Percentiles rank a stretch among this genome's conserved stretches.
Evolutionary conservation across 1,284 basidiomycete species (phyloP).

Genomic region (Ceratobasidium sp.): DNA sequence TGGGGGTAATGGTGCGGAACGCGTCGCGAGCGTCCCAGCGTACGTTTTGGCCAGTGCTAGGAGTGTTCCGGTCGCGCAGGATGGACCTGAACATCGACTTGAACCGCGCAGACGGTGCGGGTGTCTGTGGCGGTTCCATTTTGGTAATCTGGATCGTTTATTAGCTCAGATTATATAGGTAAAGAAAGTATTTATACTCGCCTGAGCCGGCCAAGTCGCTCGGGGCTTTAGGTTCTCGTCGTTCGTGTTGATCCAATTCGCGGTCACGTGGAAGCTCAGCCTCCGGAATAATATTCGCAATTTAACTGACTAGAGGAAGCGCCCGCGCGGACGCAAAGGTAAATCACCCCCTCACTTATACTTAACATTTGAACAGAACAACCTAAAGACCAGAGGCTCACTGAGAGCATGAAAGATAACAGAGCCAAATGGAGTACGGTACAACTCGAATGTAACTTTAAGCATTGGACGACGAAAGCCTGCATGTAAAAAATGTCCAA

Average conservation of each 20-base stretch:
- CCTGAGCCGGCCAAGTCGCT: not conserved
- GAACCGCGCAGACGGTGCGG: constrained; percentile 19
- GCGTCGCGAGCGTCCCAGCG: constrained; percentile 79
- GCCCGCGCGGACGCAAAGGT: too few relatives aligned
- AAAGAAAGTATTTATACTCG: not conserved
- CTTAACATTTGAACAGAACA: too few relatives aligned
- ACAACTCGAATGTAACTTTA: too few relatives aligned
- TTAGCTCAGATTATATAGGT: not conserved
- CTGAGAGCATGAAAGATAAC: too few relatives aligned
- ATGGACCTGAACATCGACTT: constrained; percentile 68
- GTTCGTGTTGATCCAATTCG: constrained; percentile 14
- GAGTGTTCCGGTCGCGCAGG: constrained; percentile 75
- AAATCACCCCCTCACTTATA: too few relatives aligned
- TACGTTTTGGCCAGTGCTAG: constrained; percentile 79
- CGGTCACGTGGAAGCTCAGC: constrained; percentile 31
- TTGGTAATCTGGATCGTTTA: not conserved
- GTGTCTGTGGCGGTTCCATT: constrained; percentile 36
- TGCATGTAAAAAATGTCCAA: too few relatives aligned
- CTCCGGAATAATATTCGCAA: too few relatives aligned
- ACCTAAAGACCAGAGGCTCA: too few relatives aligned
- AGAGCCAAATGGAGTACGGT: too few relatives aligned
- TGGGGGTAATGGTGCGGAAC: constrained; percentile 72
- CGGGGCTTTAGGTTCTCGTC: constrained; percentile 1
- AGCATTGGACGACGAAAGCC: too few relatives aligned
- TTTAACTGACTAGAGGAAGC: too few relatives aligned